Evolutionary conservation across 2,329 filamentous ascomycete species (phyloP).

Genomic region (Botrytis pseudocinerea): DNA sequence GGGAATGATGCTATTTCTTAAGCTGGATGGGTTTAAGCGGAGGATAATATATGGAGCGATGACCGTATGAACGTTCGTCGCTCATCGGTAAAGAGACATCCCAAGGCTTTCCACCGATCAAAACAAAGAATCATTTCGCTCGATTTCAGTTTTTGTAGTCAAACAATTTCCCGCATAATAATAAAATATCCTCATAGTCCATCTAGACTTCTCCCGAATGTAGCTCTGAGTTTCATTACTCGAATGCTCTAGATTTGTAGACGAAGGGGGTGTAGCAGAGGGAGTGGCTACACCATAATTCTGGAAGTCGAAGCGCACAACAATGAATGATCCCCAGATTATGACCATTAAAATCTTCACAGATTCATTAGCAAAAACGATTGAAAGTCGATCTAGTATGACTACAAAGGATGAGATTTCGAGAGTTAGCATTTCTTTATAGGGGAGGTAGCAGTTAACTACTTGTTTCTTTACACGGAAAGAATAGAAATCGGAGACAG

Average conservation of each 20-base stretch:
- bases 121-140: neutral
- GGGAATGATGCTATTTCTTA: neutral
- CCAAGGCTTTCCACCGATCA: neutral
- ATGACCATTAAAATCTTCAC: neutral
- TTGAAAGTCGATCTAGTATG: neutral
- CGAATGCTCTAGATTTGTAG: no score
- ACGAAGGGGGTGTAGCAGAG: no score
- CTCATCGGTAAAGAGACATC: neutral
- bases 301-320: neutral
- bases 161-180: neutral
- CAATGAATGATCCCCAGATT: neutral
- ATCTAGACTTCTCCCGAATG: no score
- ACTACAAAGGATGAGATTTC: neutral
- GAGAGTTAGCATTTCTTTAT: neutral
- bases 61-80: no score
- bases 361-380: neutral
- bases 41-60: no score
- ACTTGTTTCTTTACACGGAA: neutral
- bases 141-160: neutral
- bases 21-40: no score
- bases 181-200: no score
- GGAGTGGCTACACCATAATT: neutral
- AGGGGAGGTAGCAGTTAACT: accelerated
- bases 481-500: neutral
- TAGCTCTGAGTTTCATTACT: no score